These are phyloP conservation scores for Globisporangium carolinianum DNA, from an alignment of 352 stramenopile species.

Conservation along the genomic window DNA sequence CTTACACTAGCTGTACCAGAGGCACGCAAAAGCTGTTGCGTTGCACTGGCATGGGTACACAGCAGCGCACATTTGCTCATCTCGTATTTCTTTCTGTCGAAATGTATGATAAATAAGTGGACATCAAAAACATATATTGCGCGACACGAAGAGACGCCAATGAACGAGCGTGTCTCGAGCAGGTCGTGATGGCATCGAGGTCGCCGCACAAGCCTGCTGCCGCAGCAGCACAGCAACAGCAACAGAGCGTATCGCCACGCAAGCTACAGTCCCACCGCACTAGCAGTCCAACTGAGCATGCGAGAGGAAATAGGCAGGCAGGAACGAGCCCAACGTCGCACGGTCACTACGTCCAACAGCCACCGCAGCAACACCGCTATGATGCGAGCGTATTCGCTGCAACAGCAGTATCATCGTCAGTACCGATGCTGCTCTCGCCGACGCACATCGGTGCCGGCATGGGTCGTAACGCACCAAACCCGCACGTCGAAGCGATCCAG, in stretches of 20 bases:
- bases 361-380: too few relatives aligned
- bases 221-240: background rate
- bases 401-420: background rate
- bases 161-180: background rate
- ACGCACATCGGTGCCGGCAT: background rate
- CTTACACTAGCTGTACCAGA: background rate
- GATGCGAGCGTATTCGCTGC: background rate
- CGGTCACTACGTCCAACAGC: background rate
- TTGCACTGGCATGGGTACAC: too few relatives aligned
- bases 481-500: slow-evolving; percentile 60
- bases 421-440: slow-evolving; percentile 2
- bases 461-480: slow-evolving; percentile 16
- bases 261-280: background rate
- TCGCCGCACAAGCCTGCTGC: slow-evolving; percentile 4
- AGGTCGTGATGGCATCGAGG: slow-evolving; percentile 5
- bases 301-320: background rate
- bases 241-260: slow-evolving; percentile 2
- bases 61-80: too few relatives aligned
- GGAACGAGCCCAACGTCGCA: background rate
- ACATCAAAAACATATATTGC: too few relatives aligned
- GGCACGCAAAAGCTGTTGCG: background rate
- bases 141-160: too few relatives aligned
- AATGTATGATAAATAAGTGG: too few relatives aligned
- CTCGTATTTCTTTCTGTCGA: too few relatives aligned
- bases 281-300: background rate